Base-by-base conservation (phyloP, 345 rosid genomes). In the Capsella bursapastoris region DNA sequence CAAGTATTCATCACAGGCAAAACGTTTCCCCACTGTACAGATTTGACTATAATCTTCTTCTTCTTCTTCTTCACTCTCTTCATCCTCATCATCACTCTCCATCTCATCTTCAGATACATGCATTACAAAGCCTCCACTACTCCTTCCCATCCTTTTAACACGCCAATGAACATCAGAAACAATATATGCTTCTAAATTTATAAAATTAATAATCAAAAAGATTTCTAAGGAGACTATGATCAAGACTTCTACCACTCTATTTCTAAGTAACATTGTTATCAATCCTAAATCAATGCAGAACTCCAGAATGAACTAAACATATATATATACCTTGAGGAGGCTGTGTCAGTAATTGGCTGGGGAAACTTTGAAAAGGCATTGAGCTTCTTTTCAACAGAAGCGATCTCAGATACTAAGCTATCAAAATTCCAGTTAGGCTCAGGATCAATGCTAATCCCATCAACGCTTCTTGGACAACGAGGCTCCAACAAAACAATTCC, bases 381-480 rank as follows among this genome's bases (percentile, higher is more conserved):
- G 58, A 94, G 83, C 81, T 82, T 90, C 72, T 80, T 76, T 64
- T 90, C 96, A 60, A 94, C 82, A 3, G 91, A 86, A 55, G 80
- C 58, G 16, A 94, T 85, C 84, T 88, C 96, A 6, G 88, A 78
- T 32, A 87, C 73, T 38, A 90, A 74, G 37, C 83, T 48, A 41
- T 80, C 76, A 27, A 91, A 86, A 71, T 83, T 83, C 98, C 97
- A 94, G 67, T 94, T 76, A 4, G 92, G 89, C 10, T 90, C 86
- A 1, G 96, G 98, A 25, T 94, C 98, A 37, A 77, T 70, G 5
- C 79, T 70, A 66, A 91, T 79, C 55, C 87, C 91, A 64, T 88
- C 78, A 10, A 88, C 86, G 3, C 56, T 86, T 31, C 68, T 82
- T 0, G 89, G 91, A 38, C 88, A 85, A 14, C 75, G 90, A 77